A percentile compares a stretch with the other conserved stretches of the same genome.
Conservation (phyloP, 176 grass and related monocot species). For the Juncus effusus region DNA sequence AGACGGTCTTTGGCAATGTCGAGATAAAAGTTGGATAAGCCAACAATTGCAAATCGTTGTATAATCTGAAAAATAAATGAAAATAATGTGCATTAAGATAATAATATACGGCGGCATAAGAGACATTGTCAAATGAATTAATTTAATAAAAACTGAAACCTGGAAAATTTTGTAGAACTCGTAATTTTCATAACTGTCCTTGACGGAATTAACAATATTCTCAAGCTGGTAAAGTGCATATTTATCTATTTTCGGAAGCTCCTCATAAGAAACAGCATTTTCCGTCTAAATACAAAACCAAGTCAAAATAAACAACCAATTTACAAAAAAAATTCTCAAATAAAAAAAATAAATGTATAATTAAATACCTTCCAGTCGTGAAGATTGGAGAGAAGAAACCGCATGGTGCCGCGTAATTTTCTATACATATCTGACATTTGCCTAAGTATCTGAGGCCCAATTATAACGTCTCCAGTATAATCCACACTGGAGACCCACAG, state of each 20-base stretch:
- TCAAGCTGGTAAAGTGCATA: conserved; percentile 88
- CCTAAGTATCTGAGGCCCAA: conserved; percentile 69
- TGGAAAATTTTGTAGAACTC: conserved; percentile 98
- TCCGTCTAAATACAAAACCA: conserved; percentile 38
- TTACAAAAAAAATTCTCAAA: conserved; percentile 24
- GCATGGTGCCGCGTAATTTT: conserved; percentile 86
- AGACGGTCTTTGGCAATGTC: conserved; percentile 94
- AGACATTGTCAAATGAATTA: no score
- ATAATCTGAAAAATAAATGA: conserved; percentile 58
- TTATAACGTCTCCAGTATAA: conserved; percentile 76
- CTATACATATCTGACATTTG: conserved; percentile 98
- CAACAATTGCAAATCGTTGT: conserved; percentile 96
- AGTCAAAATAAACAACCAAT: conserved; percentile 15
- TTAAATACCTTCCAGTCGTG: conserved; percentile 88
- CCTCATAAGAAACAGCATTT: conserved; percentile 50
- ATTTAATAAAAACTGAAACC: conserved; percentile 34
- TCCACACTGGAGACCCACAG: conserved; percentile 99
- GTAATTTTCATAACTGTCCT: conserved; percentile 79
- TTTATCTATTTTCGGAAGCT: conserved; percentile 92
- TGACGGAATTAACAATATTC: conserved; percentile 74
- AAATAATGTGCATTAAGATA: not conserved
- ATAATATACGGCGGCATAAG: not conserved
- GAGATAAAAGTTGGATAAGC: conserved; percentile 91
- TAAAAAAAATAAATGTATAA: not conserved
- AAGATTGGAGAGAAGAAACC: conserved; percentile 92